phyloP scores from a whole-genome alignment of 768 basidiomycete species.

The Xanthoconium stramineum region DNA sequence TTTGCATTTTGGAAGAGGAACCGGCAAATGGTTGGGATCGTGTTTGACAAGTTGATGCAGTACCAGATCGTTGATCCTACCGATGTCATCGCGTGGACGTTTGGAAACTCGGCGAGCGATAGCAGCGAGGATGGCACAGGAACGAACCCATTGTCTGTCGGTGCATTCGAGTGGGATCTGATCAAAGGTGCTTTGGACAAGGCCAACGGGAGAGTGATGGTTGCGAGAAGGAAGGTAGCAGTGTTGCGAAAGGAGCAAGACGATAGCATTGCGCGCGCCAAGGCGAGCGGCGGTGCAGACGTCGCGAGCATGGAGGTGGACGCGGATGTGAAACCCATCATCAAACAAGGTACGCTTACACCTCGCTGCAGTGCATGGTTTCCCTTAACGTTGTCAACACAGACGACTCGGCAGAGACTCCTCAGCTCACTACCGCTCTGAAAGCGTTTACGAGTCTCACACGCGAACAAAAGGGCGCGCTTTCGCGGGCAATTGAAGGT shows the following conservation, averaged over 20 bases:
- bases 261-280: conserved; percentile 72
- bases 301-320: conserved; percentile 62
- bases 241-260: conserved; percentile 86
- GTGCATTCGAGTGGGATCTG: conserved; percentile 81
- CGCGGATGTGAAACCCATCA: conserved; percentile 63
- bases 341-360: conserved; percentile 34
- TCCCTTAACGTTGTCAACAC: conserved; percentile 7
- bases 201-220: conserved; percentile 82
- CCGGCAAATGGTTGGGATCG: conserved; percentile 84
- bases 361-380: too few relatives aligned
- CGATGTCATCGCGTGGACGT: conserved; percentile 86
- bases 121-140: conserved; percentile 35
- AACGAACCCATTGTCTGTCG: conserved; percentile 37
- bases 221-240: conserved; percentile 70
- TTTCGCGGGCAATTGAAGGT: conserved; percentile 70
- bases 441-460: conserved; percentile 75
- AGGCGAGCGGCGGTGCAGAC: conserved; percentile 56
- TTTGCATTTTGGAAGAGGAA: conserved; percentile 82
- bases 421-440: conserved; percentile 64
- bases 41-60: conserved; percentile 97
- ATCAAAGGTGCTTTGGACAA: conserved; percentile 83
- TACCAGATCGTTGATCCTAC: conserved; percentile 96
- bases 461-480: conserved; percentile 69
- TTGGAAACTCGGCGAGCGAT: conserved; percentile 46
- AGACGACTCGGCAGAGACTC: conserved; percentile 58